phyloP scores from a whole-genome alignment of 1,284 basidiomycete species.

The Tremellales sp. region DNA sequence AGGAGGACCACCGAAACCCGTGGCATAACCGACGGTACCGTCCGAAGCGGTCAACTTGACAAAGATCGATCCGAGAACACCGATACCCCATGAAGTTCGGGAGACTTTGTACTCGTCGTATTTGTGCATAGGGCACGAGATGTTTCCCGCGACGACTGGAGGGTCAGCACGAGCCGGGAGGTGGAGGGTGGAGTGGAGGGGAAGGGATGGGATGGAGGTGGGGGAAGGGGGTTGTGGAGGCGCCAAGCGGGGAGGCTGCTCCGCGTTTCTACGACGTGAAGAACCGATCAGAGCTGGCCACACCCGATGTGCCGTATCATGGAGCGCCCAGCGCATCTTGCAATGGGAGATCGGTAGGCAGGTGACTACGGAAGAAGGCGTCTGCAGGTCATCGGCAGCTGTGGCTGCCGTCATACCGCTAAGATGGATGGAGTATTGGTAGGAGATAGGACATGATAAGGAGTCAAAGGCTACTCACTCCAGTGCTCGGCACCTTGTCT shows the following conservation, averaged over 20 bases:
- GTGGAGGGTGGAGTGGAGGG: neutral
- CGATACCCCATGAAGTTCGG: slow-evolving; percentile 51
- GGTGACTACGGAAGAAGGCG: too few relatives aligned
- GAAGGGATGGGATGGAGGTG: neutral
- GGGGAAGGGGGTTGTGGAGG: neutral
- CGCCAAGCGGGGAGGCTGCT: too few relatives aligned
- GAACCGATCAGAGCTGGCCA: too few relatives aligned
- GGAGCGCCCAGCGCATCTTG: too few relatives aligned
- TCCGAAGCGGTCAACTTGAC: slow-evolving; percentile 53
- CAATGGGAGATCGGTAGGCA: too few relatives aligned
- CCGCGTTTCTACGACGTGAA: too few relatives aligned
- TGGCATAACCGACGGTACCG: slow-evolving; percentile 53
- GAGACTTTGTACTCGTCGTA: slow-evolving; percentile 53
- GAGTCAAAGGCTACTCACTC: slow-evolving; percentile 30
- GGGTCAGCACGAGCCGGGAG: slow-evolving; percentile 8
- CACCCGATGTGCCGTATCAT: too few relatives aligned
- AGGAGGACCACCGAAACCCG: slow-evolving; percentile 56
- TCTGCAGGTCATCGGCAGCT: too few relatives aligned
- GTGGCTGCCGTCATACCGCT: too few relatives aligned
- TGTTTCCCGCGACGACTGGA: slow-evolving; percentile 45
- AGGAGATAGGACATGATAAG: too few relatives aligned
- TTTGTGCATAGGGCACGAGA: slow-evolving; percentile 52
- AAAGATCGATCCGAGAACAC: slow-evolving; percentile 52
- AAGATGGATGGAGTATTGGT: too few relatives aligned
- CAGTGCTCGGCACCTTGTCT: slow-evolving; percentile 43